A percentile compares a stretch with the other conserved stretches of the same genome.
Evolutionary conservation across 352 stramenopile species (phyloP).

Genomic region (Globisporangium nunn): DNA sequence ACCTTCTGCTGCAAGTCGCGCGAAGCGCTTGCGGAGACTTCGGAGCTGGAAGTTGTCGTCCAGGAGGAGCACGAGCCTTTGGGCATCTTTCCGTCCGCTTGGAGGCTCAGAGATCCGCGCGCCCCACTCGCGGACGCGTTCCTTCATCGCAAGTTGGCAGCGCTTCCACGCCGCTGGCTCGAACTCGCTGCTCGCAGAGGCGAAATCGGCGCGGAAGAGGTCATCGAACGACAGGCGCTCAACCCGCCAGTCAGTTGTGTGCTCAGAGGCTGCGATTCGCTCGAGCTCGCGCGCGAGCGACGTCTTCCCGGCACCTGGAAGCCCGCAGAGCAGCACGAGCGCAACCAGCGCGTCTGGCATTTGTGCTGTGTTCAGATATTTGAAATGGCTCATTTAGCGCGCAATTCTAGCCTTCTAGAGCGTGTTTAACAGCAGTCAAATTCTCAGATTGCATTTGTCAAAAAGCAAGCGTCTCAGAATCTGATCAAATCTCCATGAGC

Average conservation of each 20-base stretch:
- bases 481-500: background rate
- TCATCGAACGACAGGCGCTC: slow-evolving; percentile 58
- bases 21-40: slow-evolving; percentile 66
- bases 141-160: slow-evolving; percentile 39
- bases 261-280: background rate
- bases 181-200: slow-evolving; percentile 16
- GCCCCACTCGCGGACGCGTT: slow-evolving; percentile 14
- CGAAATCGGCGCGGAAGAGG: slow-evolving; percentile 18
- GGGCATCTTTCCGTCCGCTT: slow-evolving; percentile 1
- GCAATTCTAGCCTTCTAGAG: background rate
- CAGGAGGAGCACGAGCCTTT: slow-evolving; percentile 39
- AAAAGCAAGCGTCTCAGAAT: background rate
- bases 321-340: slow-evolving; percentile 52
- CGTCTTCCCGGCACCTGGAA: slow-evolving; percentile 67
- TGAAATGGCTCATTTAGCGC: background rate
- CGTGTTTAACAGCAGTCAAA: background rate
- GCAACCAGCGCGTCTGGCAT: background rate
- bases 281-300: slow-evolving; percentile 23
- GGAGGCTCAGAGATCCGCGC: slow-evolving; percentile 3
- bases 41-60: slow-evolving; percentile 72
- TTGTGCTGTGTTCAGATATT: background rate
- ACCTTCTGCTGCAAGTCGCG: slow-evolving; percentile 42
- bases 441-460: too few species aligned
- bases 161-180: slow-evolving; percentile 46
- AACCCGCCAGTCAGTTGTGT: slow-evolving; percentile 1